A percentile compares a stretch with the other conserved stretches of the same genome.
Evolutionary conservation across 2,329 filamentous ascomycete genomes (phyloP).

Genomic region (Ustulina deusta): DNA sequence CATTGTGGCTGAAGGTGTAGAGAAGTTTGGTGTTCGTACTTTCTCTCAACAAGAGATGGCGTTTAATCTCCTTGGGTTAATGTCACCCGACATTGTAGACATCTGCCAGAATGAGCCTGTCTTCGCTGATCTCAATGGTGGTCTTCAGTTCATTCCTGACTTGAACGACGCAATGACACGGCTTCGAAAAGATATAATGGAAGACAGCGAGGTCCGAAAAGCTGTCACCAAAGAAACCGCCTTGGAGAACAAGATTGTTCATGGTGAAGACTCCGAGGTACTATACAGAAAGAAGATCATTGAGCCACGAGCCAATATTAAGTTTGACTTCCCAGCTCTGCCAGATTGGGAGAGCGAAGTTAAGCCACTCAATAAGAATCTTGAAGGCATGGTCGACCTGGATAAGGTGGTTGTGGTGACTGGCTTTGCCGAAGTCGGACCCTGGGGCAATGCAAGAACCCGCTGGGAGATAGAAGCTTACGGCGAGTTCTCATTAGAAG

Average conservation of each 20-base stretch:
- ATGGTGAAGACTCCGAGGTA: slow-evolving; percentile 90
- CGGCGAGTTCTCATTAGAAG: slow-evolving; percentile 96
- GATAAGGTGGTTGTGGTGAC: slow-evolving; percentile 98
- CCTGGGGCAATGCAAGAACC: slow-evolving; percentile 98
- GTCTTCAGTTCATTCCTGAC: slow-evolving; percentile 96
- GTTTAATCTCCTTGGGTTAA: slow-evolving; percentile 95
- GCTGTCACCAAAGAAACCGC: slow-evolving; percentile 96
- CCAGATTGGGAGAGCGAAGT: slow-evolving; percentile 94
- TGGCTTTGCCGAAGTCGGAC: slow-evolving; percentile 94
- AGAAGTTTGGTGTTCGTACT: slow-evolving; percentile 95
- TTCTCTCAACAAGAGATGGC: slow-evolving; percentile 99
- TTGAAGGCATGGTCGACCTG: slow-evolving; percentile 98
- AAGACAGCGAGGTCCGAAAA: slow-evolving; percentile 91
- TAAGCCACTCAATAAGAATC: slow-evolving; percentile 84
- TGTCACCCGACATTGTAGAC: slow-evolving; percentile 94
- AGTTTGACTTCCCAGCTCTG: slow-evolving; percentile 91
- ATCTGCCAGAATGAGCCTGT: slow-evolving; percentile 96
- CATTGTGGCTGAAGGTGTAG: slow-evolving; percentile 94
- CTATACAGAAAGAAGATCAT: slow-evolving; percentile 95
- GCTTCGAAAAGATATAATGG: slow-evolving; percentile 92
- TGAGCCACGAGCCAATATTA: slow-evolving; percentile 96
- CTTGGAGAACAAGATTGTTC: slow-evolving; percentile 96
- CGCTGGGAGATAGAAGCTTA: slow-evolving; percentile 99
- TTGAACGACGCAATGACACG: slow-evolving; percentile 94
- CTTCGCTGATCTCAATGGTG: slow-evolving; percentile 97